phyloP scores from a whole-genome alignment of 371 early-diverging fungal species.

The Entomophthora muscae region DNA sequence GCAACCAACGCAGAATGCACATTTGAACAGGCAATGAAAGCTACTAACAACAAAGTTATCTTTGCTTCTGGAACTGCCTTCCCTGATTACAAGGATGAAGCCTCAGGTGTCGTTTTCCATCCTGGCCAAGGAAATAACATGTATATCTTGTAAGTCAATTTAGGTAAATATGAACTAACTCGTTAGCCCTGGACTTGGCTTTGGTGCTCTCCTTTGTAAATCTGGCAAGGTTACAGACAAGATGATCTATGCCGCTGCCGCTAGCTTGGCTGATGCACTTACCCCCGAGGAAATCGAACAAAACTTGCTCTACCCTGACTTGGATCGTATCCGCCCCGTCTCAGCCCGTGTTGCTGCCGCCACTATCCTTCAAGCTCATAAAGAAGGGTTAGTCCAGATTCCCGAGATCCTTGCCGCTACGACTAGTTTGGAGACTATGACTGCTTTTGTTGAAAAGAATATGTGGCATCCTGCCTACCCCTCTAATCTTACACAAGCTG shows the following conservation, averaged over 20 bases:
- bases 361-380: conserved; percentile 41
- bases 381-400: conserved; percentile 29
- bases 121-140: conserved; percentile 90
- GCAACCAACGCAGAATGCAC: conserved; percentile 76
- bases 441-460: conserved; percentile 19
- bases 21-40: conserved; percentile 68
- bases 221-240: conserved; percentile 50
- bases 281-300: conserved; percentile 37
- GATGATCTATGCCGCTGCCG: conserved; percentile 62
- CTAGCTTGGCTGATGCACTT: conserved; percentile 59
- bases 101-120: conserved; percentile 25
- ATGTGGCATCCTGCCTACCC: conserved; percentile 24
- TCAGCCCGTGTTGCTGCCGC: conserved; percentile 61
- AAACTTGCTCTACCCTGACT: conserved; percentile 57
- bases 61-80: conserved; percentile 90
- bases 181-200: conserved; percentile 66
- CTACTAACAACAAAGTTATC: conserved; percentile 57
- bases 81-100: conserved; percentile 46
- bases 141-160: conserved; percentile 35
- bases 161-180: conserved; percentile 9
- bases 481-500: neutral
- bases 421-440: conserved; percentile 12
- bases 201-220: conserved; percentile 57
- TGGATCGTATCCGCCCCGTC: conserved; percentile 67
- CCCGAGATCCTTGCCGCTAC: conserved; percentile 17